phyloP scores from a whole-genome alignment of 2,329 filamentous ascomycete genomes.

The Dendrostoma leiphaemia region DNA sequence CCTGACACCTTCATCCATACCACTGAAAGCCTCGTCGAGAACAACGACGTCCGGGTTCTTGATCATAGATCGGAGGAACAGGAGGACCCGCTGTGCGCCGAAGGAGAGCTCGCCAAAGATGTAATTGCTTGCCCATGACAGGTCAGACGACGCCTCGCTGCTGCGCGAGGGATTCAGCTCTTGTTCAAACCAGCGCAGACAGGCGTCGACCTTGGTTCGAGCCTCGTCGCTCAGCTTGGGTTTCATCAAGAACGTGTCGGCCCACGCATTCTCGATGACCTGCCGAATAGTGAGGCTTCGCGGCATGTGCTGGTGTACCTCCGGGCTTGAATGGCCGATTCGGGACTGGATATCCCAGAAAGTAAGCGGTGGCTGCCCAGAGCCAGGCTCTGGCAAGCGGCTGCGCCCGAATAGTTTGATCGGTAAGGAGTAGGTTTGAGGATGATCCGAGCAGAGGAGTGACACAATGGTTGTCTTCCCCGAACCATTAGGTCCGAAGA shows the following conservation, averaged over 20 bases:
- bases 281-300: conserved; percentile 69
- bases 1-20: conserved; percentile 77
- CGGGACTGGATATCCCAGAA: conserved; percentile 90
- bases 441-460: conserved; percentile 91
- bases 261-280: conserved; percentile 83
- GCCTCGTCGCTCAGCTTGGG: conserved; percentile 62
- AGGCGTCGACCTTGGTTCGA: conserved; percentile 61
- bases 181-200: conserved; percentile 71
- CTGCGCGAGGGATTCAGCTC: conserved; percentile 64
- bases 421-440: conserved; percentile 86
- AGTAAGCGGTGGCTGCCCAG: conserved; percentile 67
- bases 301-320: conserved; percentile 92
- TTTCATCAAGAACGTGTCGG: conserved; percentile 76
- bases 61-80: conserved; percentile 80
- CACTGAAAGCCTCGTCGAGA: conserved; percentile 83
- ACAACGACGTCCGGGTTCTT: conserved; percentile 80
- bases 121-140: conserved; percentile 65
- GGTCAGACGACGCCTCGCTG: conserved; percentile 23
- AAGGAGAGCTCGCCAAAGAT: conserved; percentile 76
- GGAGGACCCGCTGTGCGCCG: conserved; percentile 76
- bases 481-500: conserved; percentile 91
- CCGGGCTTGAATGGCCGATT: conserved; percentile 90
- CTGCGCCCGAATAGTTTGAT: conserved; percentile 82
- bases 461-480: conserved; percentile 95
- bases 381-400: conserved; percentile 71